Evolutionary conservation across 1,284 basidiomycete species (phyloP).

Genomic region (Ustilago nuda): DNA sequence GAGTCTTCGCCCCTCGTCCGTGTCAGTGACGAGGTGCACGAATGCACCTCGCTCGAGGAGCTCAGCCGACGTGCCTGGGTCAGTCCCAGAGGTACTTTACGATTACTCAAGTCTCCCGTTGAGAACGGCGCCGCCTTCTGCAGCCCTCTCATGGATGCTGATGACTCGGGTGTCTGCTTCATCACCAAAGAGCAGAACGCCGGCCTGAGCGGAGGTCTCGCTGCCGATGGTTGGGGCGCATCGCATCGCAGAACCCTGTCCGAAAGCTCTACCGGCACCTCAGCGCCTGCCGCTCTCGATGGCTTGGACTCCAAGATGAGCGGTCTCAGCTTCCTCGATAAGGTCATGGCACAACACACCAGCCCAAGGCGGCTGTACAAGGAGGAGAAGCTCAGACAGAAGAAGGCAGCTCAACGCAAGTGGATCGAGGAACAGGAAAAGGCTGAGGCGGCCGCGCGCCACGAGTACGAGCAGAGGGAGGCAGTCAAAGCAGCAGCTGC

Average conservation of each 20-base stretch:
- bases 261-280: slow-evolving; percentile 32
- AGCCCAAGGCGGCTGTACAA: slow-evolving; percentile 61
- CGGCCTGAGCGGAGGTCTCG: slow-evolving; percentile 29
- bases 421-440: slow-evolving; percentile 27
- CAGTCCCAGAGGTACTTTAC: slow-evolving; percentile 51
- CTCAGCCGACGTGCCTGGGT: slow-evolving; percentile 61
- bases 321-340: slow-evolving; percentile 62
- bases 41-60: slow-evolving; percentile 45
- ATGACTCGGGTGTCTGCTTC: slow-evolving; percentile 50
- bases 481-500: slow-evolving; percentile 41
- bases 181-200: slow-evolving; percentile 15
- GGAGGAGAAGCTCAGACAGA: slow-evolving; percentile 58
- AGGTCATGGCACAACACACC: slow-evolving; percentile 62
- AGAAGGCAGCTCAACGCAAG: slow-evolving; percentile 28
- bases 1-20: slow-evolving; percentile 44
- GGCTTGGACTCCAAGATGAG: slow-evolving; percentile 57
- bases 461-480: slow-evolving; percentile 36
- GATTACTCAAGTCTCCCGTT: slow-evolving; percentile 47
- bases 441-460: slow-evolving; percentile 42
- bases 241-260: slow-evolving; percentile 31
- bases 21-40: slow-evolving; percentile 35
- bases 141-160: slow-evolving; percentile 34
- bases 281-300: slow-evolving; percentile 30
- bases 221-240: slow-evolving; percentile 40
- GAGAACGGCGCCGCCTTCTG: slow-evolving; percentile 43